These are phyloP conservation scores for Ustilago xerochloae DNA, from an alignment of 1,284 basidiomycete species.

Conservation along the genomic window DNA sequence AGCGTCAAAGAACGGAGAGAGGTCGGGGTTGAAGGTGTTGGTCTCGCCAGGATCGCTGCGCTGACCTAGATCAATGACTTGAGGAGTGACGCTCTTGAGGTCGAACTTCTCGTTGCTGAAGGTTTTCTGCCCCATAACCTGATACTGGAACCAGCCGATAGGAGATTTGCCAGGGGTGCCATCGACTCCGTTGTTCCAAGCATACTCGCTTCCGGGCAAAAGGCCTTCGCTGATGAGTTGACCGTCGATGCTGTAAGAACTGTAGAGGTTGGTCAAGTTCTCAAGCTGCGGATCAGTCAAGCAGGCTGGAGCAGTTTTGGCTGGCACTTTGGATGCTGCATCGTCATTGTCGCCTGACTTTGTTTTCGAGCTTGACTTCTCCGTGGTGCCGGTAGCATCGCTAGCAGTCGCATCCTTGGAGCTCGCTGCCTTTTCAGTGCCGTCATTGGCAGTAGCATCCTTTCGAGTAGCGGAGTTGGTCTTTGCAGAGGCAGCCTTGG, in stretches of 20 bases:
- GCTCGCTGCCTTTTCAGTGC: no score
- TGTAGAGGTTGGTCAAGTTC: slow-evolving; percentile 41
- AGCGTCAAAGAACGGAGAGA: slow-evolving; percentile 61
- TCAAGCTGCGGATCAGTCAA: slow-evolving; percentile 35
- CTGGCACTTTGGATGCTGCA: no score
- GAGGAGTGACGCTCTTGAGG: slow-evolving; percentile 19
- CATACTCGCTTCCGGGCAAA: slow-evolving; percentile 34
- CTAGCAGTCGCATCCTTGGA: no score
- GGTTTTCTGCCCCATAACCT: slow-evolving; percentile 35
- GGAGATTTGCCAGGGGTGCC: slow-evolving; percentile 36
- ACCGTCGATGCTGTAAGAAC: slow-evolving; percentile 15
- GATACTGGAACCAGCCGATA: slow-evolving; percentile 39
- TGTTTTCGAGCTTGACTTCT: no score
- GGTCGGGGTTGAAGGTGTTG: slow-evolving; percentile 52
- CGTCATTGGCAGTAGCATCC: neutral
- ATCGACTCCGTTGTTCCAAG: slow-evolving; percentile 21
- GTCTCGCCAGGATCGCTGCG: slow-evolving; percentile 34
- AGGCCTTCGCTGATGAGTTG: slow-evolving; percentile 40
- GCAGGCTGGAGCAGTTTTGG: slow-evolving; percentile 23
- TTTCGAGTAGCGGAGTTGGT: neutral
- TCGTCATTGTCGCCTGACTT: no score
- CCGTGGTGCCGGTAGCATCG: no score
- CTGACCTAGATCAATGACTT: slow-evolving; percentile 32
- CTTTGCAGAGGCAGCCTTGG: no score
- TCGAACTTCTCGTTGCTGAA: slow-evolving; percentile 21